phyloP scores from a whole-genome alignment of 305 asterid species.

The Solanum chacoense region DNA sequence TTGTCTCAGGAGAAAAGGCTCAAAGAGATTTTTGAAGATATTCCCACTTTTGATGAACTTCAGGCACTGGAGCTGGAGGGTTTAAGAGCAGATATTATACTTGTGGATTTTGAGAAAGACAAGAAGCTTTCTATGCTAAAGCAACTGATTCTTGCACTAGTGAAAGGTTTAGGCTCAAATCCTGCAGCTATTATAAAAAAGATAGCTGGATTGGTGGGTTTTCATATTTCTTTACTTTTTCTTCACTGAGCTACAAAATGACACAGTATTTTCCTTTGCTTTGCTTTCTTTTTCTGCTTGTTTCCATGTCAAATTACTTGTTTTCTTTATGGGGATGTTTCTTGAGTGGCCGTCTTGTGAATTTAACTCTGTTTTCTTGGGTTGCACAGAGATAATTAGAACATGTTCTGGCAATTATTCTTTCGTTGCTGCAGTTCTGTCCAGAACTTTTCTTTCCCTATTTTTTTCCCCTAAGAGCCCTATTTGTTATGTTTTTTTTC shows the following conservation, averaged over 20 bases:
- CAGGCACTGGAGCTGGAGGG: constrained; percentile 75
- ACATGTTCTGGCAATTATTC: neutral
- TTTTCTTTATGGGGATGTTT: neutral
- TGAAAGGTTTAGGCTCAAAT: constrained; percentile 71
- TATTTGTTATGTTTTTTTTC: neutral
- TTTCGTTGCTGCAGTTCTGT: neutral
- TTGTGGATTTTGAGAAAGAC: constrained; percentile 82
- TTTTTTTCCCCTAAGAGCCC: neutral
- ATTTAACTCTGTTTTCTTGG: neutral
- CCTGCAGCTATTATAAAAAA: constrained; percentile 81
- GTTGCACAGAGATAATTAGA: neutral
- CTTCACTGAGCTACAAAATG: neutral
- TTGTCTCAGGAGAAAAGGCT: constrained; percentile 73
- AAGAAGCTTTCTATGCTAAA: constrained; percentile 82
- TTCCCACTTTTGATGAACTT: constrained; percentile 89
- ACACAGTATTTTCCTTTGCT: neutral
- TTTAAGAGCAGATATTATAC: constrained; percentile 70
- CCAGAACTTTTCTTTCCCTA: neutral
- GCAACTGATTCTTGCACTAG: constrained; percentile 71
- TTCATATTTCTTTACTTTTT: neutral
- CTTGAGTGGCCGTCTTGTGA: neutral
- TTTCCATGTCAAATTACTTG: neutral
- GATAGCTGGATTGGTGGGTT: constrained; percentile 93
- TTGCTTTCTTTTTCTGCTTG: neutral
- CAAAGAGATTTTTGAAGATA: constrained; percentile 70